Base-by-base conservation (phyloP, 1,284 basidiomycete genomes). In the Fistulinella cinereoalba region DNA sequence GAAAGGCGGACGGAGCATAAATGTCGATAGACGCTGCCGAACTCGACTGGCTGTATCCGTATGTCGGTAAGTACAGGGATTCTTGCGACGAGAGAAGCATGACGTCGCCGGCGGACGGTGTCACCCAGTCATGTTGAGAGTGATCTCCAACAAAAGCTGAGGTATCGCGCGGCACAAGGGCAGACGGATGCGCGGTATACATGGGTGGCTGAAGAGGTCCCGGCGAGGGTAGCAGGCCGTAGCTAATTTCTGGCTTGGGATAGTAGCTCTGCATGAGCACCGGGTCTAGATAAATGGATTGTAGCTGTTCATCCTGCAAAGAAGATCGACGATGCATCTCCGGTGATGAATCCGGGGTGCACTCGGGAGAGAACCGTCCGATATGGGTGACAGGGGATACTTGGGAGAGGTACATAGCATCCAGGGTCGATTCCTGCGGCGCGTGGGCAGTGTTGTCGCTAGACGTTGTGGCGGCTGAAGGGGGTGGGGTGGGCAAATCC, bases 301-400 rank as follows among this genome's bases (percentile, higher is more conserved):
- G 61, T 4, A 64, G 11, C 5, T 50, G 52, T 3, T 64, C 65
- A 18, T 66, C 62, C 0, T 54, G 59, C 7, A 61, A 25, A 4
- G 54, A 58, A 19, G 48, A 32, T 28, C 56, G 51, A 13, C 41
- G 46, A 4, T 53, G 48, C 4, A 37, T 40, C 18, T 60, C 51
- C 6, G 59, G 56, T 1, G 51, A 48, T 6, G 49, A 27, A 8
- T 56, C 43, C 6, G 55, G 47, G 18, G 42, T 51, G 29, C 43
- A 51, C 7, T 52, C 52, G 9, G 52, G 24, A 4, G 55, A 38
- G 41, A 68, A 63, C 25, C 36, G 38, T 4, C 47, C 34, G 19
- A 54, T 49, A 19, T 50, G 49, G 25, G 39, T 10, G 41, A 48
- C 33, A 6, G 64, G 52, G n/a, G 60, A 53, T 6, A 60, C 3